Percentiles rank a stretch among this genome's conserved stretches.
Conservation (phyloP, 2,329 filamentous ascomycete genomes). For the Neonectria faginata region DNA sequence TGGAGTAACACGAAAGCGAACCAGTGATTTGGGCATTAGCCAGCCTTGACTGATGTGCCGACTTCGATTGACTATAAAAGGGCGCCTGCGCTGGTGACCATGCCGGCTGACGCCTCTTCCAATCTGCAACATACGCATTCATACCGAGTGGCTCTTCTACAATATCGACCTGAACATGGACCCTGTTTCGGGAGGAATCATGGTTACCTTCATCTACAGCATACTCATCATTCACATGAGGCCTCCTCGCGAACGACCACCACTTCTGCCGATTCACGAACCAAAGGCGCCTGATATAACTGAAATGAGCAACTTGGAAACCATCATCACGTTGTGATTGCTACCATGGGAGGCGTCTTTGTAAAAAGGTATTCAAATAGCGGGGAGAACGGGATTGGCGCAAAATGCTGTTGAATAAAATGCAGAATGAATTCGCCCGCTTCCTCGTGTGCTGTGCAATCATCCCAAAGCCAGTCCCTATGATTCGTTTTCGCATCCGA, state of each 20-base stretch:
- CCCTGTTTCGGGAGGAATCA: slow-evolving; percentile 10
- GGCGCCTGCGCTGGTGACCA: neutral
- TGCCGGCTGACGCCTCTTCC: neutral
- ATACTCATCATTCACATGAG: slow-evolving; percentile 12
- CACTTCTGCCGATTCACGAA: slow-evolving; percentile 8
- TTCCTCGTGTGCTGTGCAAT: neutral
- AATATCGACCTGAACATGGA: slow-evolving; percentile 1
- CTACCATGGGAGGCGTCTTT: neutral
- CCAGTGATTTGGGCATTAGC: neutral
- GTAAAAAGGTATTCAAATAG: neutral
- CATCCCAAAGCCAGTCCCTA: neutral
- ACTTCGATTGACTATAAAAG: neutral
- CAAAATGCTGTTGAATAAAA: neutral
- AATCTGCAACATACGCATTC: neutral
- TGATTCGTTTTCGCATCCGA: neutral
- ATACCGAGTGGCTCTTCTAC: neutral
- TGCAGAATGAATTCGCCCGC: neutral
- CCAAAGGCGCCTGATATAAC: neutral
- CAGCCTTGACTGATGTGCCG: slow-evolving; percentile 1
- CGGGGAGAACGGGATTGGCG: neutral
- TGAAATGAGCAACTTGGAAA: neutral
- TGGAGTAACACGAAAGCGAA: slow-evolving; percentile 1
- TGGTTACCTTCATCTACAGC: slow-evolving; percentile 18
- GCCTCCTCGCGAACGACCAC: slow-evolving; percentile 3
- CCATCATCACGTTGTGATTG: neutral